Evolutionary conservation across 2,329 filamentous ascomycete species (phyloP).

Genomic region (Polychaeton citri): DNA sequence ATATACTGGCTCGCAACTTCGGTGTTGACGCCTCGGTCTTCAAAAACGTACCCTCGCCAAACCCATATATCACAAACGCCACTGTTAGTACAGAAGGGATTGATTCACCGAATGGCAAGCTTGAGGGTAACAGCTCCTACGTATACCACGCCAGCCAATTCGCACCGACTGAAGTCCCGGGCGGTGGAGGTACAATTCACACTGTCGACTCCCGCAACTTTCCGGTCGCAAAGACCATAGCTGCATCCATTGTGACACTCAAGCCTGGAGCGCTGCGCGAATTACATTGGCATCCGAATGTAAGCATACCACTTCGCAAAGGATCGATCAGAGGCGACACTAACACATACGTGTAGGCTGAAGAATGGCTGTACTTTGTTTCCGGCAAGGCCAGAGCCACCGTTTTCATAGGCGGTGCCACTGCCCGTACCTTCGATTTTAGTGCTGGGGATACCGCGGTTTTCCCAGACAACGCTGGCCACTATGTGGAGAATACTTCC

Average conservation of each 20-base stretch:
- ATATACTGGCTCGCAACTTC: conserved; percentile 56
- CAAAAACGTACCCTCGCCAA: conserved; percentile 40
- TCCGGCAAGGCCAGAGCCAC: conserved; percentile 48
- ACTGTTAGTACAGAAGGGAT: conserved; percentile 38
- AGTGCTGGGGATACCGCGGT: conserved; percentile 50
- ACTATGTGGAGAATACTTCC: conserved; percentile 58
- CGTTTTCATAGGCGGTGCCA: conserved; percentile 48
- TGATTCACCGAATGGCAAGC: conserved; percentile 33
- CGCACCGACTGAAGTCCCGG: conserved; percentile 36
- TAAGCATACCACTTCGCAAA: conserved; percentile 28
- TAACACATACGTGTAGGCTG: conserved; percentile 40
- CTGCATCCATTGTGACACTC: conserved; percentile 50
- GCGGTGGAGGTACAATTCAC: too few species aligned
- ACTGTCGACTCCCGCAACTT: conserved; percentile 54
- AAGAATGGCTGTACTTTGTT: conserved; percentile 62
- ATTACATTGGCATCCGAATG: conserved; percentile 58
- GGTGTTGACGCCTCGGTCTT: conserved; percentile 49
- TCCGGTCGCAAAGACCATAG: conserved; percentile 51
- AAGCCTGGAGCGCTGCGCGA: conserved; percentile 51
- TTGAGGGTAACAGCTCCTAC: conserved; percentile 47
- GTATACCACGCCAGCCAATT: conserved; percentile 42
- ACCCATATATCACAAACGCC: conserved; percentile 50
- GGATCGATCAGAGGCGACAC: too few species aligned
- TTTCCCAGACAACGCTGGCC: conserved; percentile 52
- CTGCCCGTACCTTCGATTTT: conserved; percentile 55